Evolutionary conservation across 2,329 filamentous ascomycete genomes (phyloP), one percentile per base, ranked within the genome.

Genomic region (Venturia carpophila): DNA sequence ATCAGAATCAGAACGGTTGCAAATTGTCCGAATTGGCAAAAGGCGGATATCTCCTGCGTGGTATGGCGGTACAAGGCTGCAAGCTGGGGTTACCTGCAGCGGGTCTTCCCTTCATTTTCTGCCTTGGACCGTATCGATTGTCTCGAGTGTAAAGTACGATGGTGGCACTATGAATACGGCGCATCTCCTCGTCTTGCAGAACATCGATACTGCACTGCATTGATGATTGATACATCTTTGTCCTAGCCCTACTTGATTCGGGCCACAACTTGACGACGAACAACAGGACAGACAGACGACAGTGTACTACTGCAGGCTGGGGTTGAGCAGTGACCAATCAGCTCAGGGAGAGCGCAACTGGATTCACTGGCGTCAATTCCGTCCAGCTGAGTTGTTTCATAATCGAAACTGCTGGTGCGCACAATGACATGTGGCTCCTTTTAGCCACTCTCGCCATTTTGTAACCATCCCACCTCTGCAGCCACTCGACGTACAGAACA

Each of bases 41-140:
- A 34, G 49, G 34, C 49, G 49, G 49, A 56, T 56, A 11, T 56
- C 27, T 34, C 49, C 27, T 56, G 49, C 49, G 19, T 30, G 49
- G 30, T 34, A 34, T 34, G 30, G 30, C 19, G 49, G 49, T 56
- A 37, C 52, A 58, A 58, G 52, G 52, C 52, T 58, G 52, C 47
- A 49, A 21, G 45, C 45, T 11, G 15, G 21, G 1, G 27, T 27
- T 58, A 37, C 30, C 52, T 27, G 52, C 52, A n/a, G 52, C 52
- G 30, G 52, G 30, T 11, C 30, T 37, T 52, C 47, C 47, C 47
- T 52, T 52, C 47, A 13, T 7, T 17, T 52, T 52, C 21, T 52
- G 24, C 47, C 47, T 27, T 52, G 42, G 5, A 17, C 24, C 21
- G n/a, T 19, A 9, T 47, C 45, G 5, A 47, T 11, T 47, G 45